These are phyloP conservation scores for Pestalotiopsis sp. DNA, from an alignment of 2,329 filamentous ascomycete species.

Conservation along the genomic window DNA sequence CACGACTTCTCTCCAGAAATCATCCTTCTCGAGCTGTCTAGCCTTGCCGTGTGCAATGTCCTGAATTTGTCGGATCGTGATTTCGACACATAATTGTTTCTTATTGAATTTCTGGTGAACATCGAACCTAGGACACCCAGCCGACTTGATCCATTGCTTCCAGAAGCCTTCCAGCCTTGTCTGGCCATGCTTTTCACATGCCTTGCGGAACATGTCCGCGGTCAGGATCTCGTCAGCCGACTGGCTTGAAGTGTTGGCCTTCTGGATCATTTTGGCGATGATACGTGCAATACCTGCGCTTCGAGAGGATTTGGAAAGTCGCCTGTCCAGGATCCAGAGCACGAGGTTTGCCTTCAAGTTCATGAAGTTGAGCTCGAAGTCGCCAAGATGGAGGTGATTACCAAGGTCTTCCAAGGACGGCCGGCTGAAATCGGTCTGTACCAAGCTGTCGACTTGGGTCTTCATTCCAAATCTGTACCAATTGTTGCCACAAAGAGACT, in stretches of 20 bases:
- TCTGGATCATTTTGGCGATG: constrained; percentile 82
- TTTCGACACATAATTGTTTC: constrained; percentile 92
- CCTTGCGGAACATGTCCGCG: constrained; percentile 74
- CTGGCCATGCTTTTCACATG: constrained; percentile 87
- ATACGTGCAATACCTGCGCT: constrained; percentile 83
- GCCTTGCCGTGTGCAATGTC: constrained; percentile 47
- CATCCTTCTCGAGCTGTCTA: constrained; percentile 65
- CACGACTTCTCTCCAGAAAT: constrained; percentile 84
- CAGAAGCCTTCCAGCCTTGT: constrained; percentile 89
- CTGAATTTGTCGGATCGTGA: constrained; percentile 81
- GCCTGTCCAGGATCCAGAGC: constrained; percentile 89
- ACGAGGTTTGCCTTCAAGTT: constrained; percentile 87
- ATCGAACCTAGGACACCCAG: constrained; percentile 86
- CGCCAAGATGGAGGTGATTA: constrained; percentile 74
- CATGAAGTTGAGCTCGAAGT: constrained; percentile 89
- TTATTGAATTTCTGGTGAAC: constrained; percentile 95
- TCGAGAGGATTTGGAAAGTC: constrained; percentile 85
- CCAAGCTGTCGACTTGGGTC: constrained; percentile 77
- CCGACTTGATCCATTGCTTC: constrained; percentile 86
- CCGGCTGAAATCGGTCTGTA: constrained; percentile 78
- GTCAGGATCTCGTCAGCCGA: constrained; percentile 74
- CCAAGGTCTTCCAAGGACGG: constrained; percentile 85
- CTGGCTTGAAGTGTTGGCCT: constrained; percentile 69
- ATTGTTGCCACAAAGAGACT: constrained; percentile 88
- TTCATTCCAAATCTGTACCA: constrained; percentile 93